Base-by-base conservation (phyloP, 2,329 filamentous ascomycete species). In the Colletotrichum cuscutae region DNA sequence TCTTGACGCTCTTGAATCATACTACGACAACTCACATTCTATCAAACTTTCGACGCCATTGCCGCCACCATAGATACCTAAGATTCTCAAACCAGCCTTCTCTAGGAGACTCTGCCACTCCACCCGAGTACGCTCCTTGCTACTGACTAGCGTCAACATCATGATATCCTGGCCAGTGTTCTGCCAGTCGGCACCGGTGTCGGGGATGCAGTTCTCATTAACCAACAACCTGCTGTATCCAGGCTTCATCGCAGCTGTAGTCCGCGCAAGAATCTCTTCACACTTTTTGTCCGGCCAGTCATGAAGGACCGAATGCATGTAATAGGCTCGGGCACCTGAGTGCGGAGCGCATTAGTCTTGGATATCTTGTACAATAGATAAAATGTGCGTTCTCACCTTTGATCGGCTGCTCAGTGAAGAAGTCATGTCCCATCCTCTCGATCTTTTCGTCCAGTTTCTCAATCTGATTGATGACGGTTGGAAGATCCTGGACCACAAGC, bases 401-500 rank as follows among this genome's bases (percentile, higher is more conserved):
- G 7, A 88, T 75, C 0, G 84, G 85, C 73, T 88, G 85, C 59
- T 84, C 81, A 0, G 79, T 84, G 68, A 84, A 83, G 68, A 88
- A 88, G 74, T 88, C 83, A 71, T 88, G 81, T 3, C 76, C 77
- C 80, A 87, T 82, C 4, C 74, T 68, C 65, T 81, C 77, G 46
- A 85, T 82, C 4, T 65, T 68, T 0, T 22, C 12, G 54, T 81
- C 78, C 0, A 84, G 75, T 1, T 78, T 72, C 28, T 77, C 69
- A 28, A 81, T 79, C 63, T 82, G 77, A 9, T 67, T 74, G 24
- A 84, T 80, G 5, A 88, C 84, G 2, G 79, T 77, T 0, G 83
- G 81, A 4, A 86, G 78, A 72, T 89, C 88, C 74, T 90, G 86
- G 0, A 89, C 78, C 1, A 89, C 77, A 2, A 89, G 76, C 4